Conservation (phyloP, 768 basidiomycete genomes). For the Tricholoma hemisulphureum region DNA sequence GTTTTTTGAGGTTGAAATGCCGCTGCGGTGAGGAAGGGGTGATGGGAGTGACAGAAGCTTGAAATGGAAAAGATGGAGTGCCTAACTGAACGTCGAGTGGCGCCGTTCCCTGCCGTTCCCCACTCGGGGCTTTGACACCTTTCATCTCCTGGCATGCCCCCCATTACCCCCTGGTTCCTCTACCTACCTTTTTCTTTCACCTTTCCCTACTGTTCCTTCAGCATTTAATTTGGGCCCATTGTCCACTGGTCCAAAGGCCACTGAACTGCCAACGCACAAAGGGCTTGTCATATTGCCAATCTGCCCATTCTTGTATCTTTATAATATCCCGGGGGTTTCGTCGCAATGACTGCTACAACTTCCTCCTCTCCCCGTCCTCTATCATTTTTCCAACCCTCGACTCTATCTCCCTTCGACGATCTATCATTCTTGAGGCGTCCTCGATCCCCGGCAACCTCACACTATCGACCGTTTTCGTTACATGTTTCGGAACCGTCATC, state of each 20-base stretch:
- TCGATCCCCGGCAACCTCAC: constrained; percentile 22
- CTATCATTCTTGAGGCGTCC: constrained; percentile 13
- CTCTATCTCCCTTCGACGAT: constrained; percentile 12
- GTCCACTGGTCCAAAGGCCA: constrained; percentile 5
- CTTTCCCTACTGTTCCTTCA: background rate
- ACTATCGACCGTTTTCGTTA: constrained; percentile 43
- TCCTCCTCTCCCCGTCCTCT: constrained; percentile 7
- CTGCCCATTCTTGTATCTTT: constrained; percentile 10
- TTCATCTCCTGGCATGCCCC: constrained; percentile 2
- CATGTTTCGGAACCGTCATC: constrained; percentile 24
- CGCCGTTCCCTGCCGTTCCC: too few relatives aligned
- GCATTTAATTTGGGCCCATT: background rate
- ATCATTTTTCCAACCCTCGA: constrained; percentile 14
- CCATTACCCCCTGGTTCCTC: background rate
- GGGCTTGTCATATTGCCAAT: constrained; percentile 5
- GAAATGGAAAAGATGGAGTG: too few relatives aligned
- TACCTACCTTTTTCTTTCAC: constrained; percentile 5
- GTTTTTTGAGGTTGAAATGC: constrained; percentile 6
- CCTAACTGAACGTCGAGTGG: too few relatives aligned
- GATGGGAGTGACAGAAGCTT: background rate
- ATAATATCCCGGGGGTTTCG: constrained; percentile 10
- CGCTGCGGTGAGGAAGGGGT: background rate
- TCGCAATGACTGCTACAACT: constrained; percentile 13
- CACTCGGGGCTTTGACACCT: constrained; percentile 5
- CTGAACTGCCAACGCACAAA: constrained; percentile 1